Base-by-base conservation (phyloP, 192 early-diverging fungal genomes). In the Backusella macrospora region DNA sequence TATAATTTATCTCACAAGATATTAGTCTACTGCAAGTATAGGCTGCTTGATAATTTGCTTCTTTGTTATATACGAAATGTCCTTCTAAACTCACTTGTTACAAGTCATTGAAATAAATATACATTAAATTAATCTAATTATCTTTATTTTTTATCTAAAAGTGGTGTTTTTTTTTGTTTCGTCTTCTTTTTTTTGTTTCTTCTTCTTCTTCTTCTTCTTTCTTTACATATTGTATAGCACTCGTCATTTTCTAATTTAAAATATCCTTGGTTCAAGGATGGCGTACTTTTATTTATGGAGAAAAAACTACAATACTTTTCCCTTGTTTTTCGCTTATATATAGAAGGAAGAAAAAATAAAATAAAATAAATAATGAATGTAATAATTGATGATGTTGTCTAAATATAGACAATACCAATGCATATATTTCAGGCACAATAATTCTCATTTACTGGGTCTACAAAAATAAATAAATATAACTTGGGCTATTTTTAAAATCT, bases 41-140 rank as follows among this genome's bases (percentile, higher is more conserved):
- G 52, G 52, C 52, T 59, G 52, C 52, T 59, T 59, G 52, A 13
- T 23, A 59, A 59, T 59, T 59, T 59, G 26, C 52, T 59, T 59
- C 52, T 59, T 59, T 59, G 21, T 59, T 59, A 59, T 13, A 59
- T 59, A 59, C 4, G 9, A 2, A 34, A 34, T 34, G 29, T 59
- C 21, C 12, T 59, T 59, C 52, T 59, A 59, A 59, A 59, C 52
- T 59, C 52, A 59, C 52, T 59, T 59, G 12, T 23, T 59, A 59
- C 29, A 34, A 34, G 2, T 34, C 29, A 34, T 34, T 34, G 29
- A 34, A 34, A 34, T 34, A 34, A 34, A 34, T 0, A 34, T 34
- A 34, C 29, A 34, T 34, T 34, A 34, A 34, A 34, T 34, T 0
- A 34, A 34, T 34, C 29, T 34, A 34, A 34, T 34, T 34, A 34